Conservation (phyloP, 202 grass and related monocot genomes). For the Panicum hallii region DNA sequence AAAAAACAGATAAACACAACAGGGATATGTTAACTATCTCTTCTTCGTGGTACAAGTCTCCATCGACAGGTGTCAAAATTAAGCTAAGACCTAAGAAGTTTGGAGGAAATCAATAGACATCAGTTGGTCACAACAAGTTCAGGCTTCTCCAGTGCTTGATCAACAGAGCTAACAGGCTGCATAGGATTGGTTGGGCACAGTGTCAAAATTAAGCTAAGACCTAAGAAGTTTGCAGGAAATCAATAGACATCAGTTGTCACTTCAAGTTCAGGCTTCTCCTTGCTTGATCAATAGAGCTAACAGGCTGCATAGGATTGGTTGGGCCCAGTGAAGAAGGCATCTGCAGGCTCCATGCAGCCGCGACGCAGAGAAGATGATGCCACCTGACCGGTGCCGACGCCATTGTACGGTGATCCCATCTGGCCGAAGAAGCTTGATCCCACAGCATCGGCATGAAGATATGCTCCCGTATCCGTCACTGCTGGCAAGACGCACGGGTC, state of each 20-base stretch:
- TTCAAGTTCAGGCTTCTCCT: neutral
- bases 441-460: neutral
- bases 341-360: neutral
- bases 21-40: too few relatives aligned
- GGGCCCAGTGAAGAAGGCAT: neutral
- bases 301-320: neutral
- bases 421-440: neutral
- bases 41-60: too few relatives aligned
- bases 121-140: too few relatives aligned
- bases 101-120: too few relatives aligned
- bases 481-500: neutral
- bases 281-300: neutral
- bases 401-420: neutral
- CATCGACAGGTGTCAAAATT: too few relatives aligned
- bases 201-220: too few relatives aligned
- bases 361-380: neutral
- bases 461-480: neutral
- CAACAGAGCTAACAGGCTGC: too few relatives aligned
- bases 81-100: too few relatives aligned
- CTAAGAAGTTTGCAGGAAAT: neutral
- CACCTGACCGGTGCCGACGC: neutral
- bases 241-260: neutral
- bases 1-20: too few relatives aligned
- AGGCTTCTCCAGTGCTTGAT: too few relatives aligned
- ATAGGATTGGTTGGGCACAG: too few relatives aligned